phyloP scores from a whole-genome alignment of 1,284 basidiomycete genomes.

The Porodaedalea pini region DNA sequence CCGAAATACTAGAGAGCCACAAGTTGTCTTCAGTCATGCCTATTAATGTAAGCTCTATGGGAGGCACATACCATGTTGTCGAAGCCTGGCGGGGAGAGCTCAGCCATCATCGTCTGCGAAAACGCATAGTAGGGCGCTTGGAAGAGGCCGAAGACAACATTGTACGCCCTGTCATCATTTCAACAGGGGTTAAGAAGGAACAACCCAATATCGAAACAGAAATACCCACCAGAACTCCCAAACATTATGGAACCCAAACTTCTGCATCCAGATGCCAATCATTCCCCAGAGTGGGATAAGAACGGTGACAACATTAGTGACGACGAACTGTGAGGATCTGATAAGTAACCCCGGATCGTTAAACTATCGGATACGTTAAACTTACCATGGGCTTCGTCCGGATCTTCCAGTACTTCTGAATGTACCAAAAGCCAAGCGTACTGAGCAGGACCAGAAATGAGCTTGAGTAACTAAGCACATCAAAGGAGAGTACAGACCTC shows the following conservation, averaged over 20 bases:
- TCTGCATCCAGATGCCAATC: constrained; percentile 78
- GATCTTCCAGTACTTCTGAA: constrained; percentile 75
- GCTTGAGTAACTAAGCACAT: constrained; percentile 16
- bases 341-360: background rate
- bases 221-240: constrained; percentile 76
- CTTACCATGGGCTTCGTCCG: constrained; percentile 72
- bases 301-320: constrained; percentile 74
- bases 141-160: constrained; percentile 77
- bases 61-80: constrained; percentile 64
- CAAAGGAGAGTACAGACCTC: constrained; percentile 25
- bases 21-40: background rate
- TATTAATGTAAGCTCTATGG: background rate
- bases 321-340: constrained; percentile 54
- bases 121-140: constrained; percentile 88
- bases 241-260: constrained; percentile 76
- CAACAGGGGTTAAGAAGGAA: background rate
- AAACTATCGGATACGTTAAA: background rate
- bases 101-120: constrained; percentile 85
- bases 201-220: no score
- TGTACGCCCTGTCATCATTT: constrained; percentile 65
- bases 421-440: constrained; percentile 76
- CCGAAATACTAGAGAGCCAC: constrained; percentile 63
- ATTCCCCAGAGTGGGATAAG: constrained; percentile 84
- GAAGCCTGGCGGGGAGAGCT: constrained; percentile 76
- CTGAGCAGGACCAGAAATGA: constrained; percentile 33